Conservation (phyloP, 2,329 filamentous ascomycete genomes). For the Fusarium duplospermum region DNA sequence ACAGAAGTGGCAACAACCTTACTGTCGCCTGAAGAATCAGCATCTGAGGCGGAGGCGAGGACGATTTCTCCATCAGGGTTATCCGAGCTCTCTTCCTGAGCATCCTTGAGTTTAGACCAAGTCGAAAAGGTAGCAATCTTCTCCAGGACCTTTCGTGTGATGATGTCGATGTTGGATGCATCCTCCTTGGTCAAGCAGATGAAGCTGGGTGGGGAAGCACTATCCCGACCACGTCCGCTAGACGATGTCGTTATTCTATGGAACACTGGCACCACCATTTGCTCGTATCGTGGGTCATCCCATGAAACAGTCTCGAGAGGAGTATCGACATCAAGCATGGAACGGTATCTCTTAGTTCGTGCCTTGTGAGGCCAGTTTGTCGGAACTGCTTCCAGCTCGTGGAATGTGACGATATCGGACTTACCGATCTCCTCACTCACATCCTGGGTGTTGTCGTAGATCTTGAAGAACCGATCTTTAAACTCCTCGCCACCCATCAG, state of each 20-base stretch:
- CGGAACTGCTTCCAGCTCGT: slow-evolving; percentile 82
- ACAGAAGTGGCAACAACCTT: slow-evolving; percentile 83
- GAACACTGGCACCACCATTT: slow-evolving; percentile 77
- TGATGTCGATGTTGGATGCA: slow-evolving; percentile 71
- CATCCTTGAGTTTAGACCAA: slow-evolving; percentile 69
- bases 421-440: slow-evolving; percentile 78
- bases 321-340: slow-evolving; percentile 62
- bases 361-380: slow-evolving; percentile 78
- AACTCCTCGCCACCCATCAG: slow-evolving; percentile 88
- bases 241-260: slow-evolving; percentile 62
- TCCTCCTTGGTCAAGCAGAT: slow-evolving; percentile 82
- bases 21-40: slow-evolving; percentile 74
- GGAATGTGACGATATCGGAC: slow-evolving; percentile 75
- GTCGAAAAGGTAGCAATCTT: slow-evolving; percentile 83
- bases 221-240: slow-evolving; percentile 46
- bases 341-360: slow-evolving; percentile 59
- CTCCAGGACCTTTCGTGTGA: slow-evolving; percentile 83
- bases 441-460: slow-evolving; percentile 76
- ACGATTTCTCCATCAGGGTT: slow-evolving; percentile 76
- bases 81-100: slow-evolving; percentile 61
- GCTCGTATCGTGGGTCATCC: slow-evolving; percentile 72
- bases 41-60: slow-evolving; percentile 71
- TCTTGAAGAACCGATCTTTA: slow-evolving; percentile 85
- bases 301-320: slow-evolving; percentile 57
- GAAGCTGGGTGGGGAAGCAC: slow-evolving; percentile 69